Evolutionary conservation across 352 stramenopile genomes (phyloP), one percentile per base, ranked within the genome.

Genomic region (Globisporangium polare): DNA sequence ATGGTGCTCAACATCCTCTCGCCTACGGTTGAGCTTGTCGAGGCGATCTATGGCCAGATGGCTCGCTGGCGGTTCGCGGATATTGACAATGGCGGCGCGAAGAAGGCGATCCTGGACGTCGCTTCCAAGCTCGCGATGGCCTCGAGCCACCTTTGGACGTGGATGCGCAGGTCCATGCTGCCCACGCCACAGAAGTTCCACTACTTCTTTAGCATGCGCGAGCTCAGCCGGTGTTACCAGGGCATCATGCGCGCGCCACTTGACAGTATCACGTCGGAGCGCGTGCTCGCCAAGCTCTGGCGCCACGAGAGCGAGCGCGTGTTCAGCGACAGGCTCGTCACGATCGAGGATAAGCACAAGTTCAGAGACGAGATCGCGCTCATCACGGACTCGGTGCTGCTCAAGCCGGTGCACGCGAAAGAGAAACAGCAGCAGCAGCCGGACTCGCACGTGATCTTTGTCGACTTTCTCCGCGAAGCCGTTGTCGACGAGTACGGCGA

Each of bases 21-120:
- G 26, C 87, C 89, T 0, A 80, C 81, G 1, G 62, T 69, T 1
- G 77, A 92, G n/a, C 78, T 90, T 10, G 89, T 96, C 1, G 80
- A 96, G 45, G 68, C 83, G 13, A 97, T 97, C 55, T 97, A 91
- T 55, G 88, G 88, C 0, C 80, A 92, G 60, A 87, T 97, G 53
- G 72, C 89, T 6, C 70, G 68, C 8, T 87, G 78, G 65, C 71
- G 70, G 6, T 88, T 89, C 33, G 39, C 67, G 18, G 68, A 74
- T 2, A 58, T 70, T 13, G 55, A 63, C 29, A 69, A 58, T 35
- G 46, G 39, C 29, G 46, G 39, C 17, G 63, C 62, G 15, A 66
- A 75, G 35, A 89, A 79, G 51, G 22, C 60, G 15, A 70, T 90
- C 9, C 27, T 66, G 9, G 80, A 89, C 9, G 61, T 88, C 37